These are phyloP conservation scores for Stachybotrys chlorohalonatus DNA, from an alignment of 2,329 filamentous ascomycete species.

Conservation along the genomic window DNA sequence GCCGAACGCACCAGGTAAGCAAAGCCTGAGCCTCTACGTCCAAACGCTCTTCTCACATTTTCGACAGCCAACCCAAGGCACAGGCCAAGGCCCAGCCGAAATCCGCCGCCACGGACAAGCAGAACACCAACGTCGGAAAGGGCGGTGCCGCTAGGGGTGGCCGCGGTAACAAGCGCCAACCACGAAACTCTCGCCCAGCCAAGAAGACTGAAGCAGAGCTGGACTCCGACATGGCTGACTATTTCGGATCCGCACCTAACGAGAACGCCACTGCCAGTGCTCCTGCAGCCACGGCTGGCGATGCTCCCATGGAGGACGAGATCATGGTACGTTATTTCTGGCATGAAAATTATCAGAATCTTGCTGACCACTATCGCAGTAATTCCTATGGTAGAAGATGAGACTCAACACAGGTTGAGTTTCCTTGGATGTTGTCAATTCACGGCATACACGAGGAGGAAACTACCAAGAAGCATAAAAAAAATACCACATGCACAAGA, in stretches of 20 bases:
- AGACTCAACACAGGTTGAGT: no score
- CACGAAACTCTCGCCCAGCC: constrained; percentile 51
- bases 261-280: constrained; percentile 36
- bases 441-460: no score
- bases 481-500: no score
- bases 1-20: constrained; percentile 71
- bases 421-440: no score
- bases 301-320: constrained; percentile 59
- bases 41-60: constrained; percentile 1
- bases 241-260: constrained; percentile 55
- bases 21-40: not conserved
- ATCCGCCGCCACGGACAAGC: constrained; percentile 69
- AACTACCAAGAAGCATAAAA: no score
- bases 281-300: constrained; percentile 39
- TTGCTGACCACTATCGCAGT: not conserved
- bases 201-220: constrained; percentile 94
- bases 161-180: constrained; percentile 43
- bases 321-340: constrained; percentile 33
- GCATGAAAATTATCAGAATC: not conserved
- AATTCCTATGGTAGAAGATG: not conserved
- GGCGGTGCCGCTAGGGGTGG: constrained; percentile 32
- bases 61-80: constrained; percentile 21
- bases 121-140: constrained; percentile 40
- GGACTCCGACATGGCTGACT: constrained; percentile 96
- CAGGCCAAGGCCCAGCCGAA: constrained; percentile 64